phyloP scores from a whole-genome alignment of 1,284 basidiomycete species.

The Irpex sp. region DNA sequence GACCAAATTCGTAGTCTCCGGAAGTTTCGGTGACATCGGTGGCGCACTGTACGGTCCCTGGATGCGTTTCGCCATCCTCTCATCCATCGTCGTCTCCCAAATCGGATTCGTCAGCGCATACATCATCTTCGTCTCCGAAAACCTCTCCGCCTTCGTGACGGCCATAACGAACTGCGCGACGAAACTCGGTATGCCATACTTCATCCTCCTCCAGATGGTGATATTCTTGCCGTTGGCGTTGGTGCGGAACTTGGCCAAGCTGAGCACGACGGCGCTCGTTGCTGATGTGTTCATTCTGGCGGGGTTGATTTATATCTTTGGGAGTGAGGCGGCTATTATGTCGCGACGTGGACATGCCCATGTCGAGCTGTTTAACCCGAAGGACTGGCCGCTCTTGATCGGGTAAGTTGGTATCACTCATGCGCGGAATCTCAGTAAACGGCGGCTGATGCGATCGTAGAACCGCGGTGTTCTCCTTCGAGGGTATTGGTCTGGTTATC shows the following conservation, averaged over 20 bases:
- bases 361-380: conserved; percentile 84
- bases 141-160: conserved; percentile 85
- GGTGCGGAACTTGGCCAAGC: conserved; percentile 86
- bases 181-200: conserved; percentile 68
- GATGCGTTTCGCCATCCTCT: conserved; percentile 90
- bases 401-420: conserved; percentile 53
- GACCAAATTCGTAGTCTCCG: conserved; percentile 87
- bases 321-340: conserved; percentile 74
- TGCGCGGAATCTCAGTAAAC: background rate
- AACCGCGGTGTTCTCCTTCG: conserved; percentile 98
- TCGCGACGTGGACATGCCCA: conserved; percentile 72
- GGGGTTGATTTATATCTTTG: conserved; percentile 85
- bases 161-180: conserved; percentile 81
- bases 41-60: conserved; percentile 88
- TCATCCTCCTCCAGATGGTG: conserved; percentile 83
- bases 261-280: conserved; percentile 88
- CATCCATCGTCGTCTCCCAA: conserved; percentile 89
- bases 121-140: conserved; percentile 95
- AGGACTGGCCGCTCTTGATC: conserved; percentile 89
- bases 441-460: conserved; percentile 33
- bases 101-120: conserved; percentile 89
- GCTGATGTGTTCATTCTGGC: conserved; percentile 96
- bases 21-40: conserved; percentile 96
- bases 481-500: conserved; percentile 95
- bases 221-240: conserved; percentile 88